A percentile compares a stretch with the other conserved stretches of the same genome.
These are phyloP conservation scores for Cubamyces sp. DNA, from an alignment of 768 basidiomycete genomes.

Conservation along the genomic window DNA sequence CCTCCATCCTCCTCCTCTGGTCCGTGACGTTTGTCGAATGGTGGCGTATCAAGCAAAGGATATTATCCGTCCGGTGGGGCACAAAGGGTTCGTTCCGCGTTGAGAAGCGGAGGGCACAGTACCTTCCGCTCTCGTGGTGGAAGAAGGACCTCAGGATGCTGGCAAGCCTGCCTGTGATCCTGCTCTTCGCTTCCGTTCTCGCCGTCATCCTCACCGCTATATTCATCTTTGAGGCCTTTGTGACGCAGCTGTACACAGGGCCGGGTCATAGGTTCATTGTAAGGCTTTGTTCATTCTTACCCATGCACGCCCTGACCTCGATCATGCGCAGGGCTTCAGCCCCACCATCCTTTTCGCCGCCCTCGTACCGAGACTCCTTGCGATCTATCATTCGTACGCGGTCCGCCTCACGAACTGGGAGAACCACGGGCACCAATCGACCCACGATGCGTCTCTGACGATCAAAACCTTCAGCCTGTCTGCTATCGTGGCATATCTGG, in stretches of 20 bases:
- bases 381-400: slow-evolving; percentile 71
- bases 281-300: slow-evolving; percentile 32
- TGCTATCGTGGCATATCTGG: slow-evolving; percentile 88
- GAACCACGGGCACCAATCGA: slow-evolving; percentile 83
- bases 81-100: slow-evolving; percentile 78
- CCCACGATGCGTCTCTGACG: slow-evolving; percentile 78
- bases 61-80: slow-evolving; percentile 82
- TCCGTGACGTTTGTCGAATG: slow-evolving; percentile 85
- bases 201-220: slow-evolving; percentile 76
- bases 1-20: slow-evolving; percentile 79
- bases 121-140: slow-evolving; percentile 66
- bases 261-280: slow-evolving; percentile 81
- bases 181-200: slow-evolving; percentile 72
- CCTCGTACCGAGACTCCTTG: slow-evolving; percentile 80
- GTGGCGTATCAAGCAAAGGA: slow-evolving; percentile 88
- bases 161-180: slow-evolving; percentile 71
- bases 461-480: slow-evolving; percentile 90
- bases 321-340: slow-evolving; percentile 58
- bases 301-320: neutral
- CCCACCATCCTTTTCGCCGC: slow-evolving; percentile 85
- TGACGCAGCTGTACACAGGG: slow-evolving; percentile 86
- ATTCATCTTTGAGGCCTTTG: slow-evolving; percentile 89
- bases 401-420: slow-evolving; percentile 83
- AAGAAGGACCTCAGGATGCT: slow-evolving; percentile 68
- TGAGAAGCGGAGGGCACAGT: slow-evolving; percentile 70